These are phyloP conservation scores for Apiotrichum akiyoshidainum DNA, from an alignment of 1,284 basidiomycete genomes.

Conservation along the genomic window DNA sequence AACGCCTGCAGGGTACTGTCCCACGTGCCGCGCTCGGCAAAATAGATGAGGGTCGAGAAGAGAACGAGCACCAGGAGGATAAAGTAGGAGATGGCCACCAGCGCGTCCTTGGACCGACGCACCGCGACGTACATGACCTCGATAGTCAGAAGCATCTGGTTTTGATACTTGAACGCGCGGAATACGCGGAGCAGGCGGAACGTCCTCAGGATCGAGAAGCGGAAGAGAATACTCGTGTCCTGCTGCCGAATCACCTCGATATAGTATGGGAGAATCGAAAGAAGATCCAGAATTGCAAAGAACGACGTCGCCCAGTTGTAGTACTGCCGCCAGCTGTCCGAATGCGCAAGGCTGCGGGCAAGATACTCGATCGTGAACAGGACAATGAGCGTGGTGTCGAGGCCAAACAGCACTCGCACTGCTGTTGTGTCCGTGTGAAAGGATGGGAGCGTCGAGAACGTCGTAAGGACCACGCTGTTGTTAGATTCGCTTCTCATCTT, in stretches of 20 bases:
- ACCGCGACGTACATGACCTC: conserved; percentile 92
- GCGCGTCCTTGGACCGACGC: conserved; percentile 74
- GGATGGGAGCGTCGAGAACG: conserved; percentile 77
- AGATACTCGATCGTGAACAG: conserved; percentile 71
- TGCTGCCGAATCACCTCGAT: conserved; percentile 75
- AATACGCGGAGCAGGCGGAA: conserved; percentile 82
- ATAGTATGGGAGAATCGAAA: conserved; percentile 82
- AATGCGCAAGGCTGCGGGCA: conserved; percentile 48
- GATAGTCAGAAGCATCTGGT: conserved; percentile 69
- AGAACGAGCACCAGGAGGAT: conserved; percentile 80
- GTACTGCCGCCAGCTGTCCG: conserved; percentile 48
- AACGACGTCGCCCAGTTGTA: conserved; percentile 58
- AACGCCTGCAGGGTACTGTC: conserved; percentile 72
- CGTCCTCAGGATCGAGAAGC: conserved; percentile 74
- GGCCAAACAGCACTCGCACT: conserved; percentile 72
- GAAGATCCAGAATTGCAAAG: conserved; percentile 76
- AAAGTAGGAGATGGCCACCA: conserved; percentile 81
- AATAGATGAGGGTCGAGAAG: conserved; percentile 82
- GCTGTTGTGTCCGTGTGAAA: conserved; percentile 64
- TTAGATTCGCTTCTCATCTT: neutral
- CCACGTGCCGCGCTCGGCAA: conserved; percentile 82
- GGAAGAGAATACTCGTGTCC: conserved; percentile 80
- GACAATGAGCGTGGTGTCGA: conserved; percentile 69
- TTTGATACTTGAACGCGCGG: conserved; percentile 71
- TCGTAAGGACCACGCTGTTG: conserved; percentile 71